phyloP scores from a whole-genome alignment of 2,329 filamentous ascomycete species.

The Septoria petroselini region DNA sequence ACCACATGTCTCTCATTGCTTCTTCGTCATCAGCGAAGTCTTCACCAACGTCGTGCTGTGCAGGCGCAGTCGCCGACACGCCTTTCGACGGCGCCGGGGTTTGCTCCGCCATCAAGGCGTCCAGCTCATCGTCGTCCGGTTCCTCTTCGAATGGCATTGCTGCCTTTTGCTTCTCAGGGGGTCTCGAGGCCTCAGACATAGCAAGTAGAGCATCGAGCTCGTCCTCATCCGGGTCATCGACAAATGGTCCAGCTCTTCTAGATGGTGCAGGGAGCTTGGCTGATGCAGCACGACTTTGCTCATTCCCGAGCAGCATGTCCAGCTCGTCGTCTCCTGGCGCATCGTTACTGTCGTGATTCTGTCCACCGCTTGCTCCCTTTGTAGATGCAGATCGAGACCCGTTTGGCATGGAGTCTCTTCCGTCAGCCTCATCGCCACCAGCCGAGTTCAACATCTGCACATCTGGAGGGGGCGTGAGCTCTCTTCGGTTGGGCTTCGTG shows the following conservation, averaged over 20 bases:
- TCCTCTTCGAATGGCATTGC: constrained; percentile 25
- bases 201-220: constrained; percentile 16
- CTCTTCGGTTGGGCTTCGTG: constrained; percentile 51
- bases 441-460: constrained; percentile 16
- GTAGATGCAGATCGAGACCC: neutral
- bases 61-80: neutral
- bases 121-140: constrained; percentile 43
- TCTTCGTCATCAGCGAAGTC: constrained; percentile 63
- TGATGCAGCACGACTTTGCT: constrained; percentile 5
- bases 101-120: constrained; percentile 54
- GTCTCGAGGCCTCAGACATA: neutral
- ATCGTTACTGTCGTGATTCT: constrained; percentile 2
- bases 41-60: constrained; percentile 26
- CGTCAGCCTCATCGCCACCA: constrained; percentile 14
- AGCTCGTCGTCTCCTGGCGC: constrained; percentile 31
- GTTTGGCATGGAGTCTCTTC: constrained; percentile 6
- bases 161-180: constrained; percentile 18
- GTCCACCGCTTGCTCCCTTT: neutral
- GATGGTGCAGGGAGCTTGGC: neutral
- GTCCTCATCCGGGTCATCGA: constrained; percentile 21
- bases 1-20: constrained; percentile 54
- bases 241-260: constrained; percentile 27
- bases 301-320: constrained; percentile 29
- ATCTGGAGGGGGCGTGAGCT: constrained; percentile 17
- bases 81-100: constrained; percentile 19